Conservation (phyloP, 1,284 basidiomycete species). For the Cutaneotrichosporon sp. region DNA sequence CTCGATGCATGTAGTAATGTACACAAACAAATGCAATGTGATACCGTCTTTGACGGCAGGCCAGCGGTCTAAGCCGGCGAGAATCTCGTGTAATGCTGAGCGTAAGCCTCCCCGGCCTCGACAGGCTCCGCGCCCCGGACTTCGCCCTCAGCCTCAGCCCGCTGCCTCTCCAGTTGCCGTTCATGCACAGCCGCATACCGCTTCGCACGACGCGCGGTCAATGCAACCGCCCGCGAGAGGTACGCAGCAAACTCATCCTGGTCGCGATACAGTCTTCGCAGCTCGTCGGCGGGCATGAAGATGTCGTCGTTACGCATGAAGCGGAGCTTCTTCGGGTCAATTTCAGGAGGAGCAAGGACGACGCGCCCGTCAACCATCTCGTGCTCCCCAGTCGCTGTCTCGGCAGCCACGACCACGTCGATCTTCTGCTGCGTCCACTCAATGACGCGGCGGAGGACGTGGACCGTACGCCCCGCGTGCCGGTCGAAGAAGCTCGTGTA, state of each 20-base stretch:
- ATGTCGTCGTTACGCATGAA: background rate
- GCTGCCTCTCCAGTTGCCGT: no score
- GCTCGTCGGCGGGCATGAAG: background rate
- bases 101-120: no score
- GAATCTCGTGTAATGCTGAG: no score
- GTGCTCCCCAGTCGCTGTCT: background rate
- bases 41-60: no score
- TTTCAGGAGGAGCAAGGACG: background rate
- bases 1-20: no score
- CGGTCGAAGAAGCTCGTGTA: background rate
- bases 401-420: slow-evolving; percentile 1
- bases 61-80: no score
- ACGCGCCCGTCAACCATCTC: background rate
- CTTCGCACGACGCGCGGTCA: background rate
- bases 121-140: no score
- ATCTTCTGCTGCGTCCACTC: slow-evolving; percentile 7
- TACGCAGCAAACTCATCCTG: background rate
- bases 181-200: no score
- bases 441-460: background rate
- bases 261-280: background rate
- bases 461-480: background rate
- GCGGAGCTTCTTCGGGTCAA: background rate
- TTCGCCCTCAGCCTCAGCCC: no score
- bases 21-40: no score
- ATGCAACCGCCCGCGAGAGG: background rate